Conservation (phyloP, 1,284 basidiomycete species). For the Ganoderma leucocontextum region DNA sequence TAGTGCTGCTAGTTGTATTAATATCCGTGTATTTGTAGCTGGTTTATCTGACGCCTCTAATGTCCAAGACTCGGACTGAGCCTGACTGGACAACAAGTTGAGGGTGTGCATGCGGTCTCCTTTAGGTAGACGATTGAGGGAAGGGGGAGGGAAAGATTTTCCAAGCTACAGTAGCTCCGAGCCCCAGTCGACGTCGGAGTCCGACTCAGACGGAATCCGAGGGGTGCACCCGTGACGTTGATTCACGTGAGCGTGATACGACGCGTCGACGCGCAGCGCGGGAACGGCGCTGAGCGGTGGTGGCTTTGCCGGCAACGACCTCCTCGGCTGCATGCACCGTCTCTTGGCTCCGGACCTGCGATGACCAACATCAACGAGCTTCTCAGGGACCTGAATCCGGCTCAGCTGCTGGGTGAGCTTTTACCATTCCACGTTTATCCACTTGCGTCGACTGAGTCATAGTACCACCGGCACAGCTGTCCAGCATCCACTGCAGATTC, state of each 20-base stretch:
- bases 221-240: neutral
- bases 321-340: neutral
- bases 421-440: neutral
- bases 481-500: conserved; percentile 63
- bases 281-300: conserved; percentile 14
- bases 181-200: too few relatives aligned
- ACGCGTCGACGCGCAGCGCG: conserved; percentile 28
- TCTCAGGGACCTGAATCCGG: conserved; percentile 32
- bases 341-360: neutral
- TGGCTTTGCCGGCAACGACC: conserved; percentile 15
- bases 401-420: conserved; percentile 30
- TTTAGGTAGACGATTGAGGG: too few relatives aligned
- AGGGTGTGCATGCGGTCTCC: too few relatives aligned
- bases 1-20: conserved; percentile 2
- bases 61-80: neutral
- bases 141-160: too few relatives aligned
- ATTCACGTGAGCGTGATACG: conserved; percentile 30
- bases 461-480: conserved; percentile 60
- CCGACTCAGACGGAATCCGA: too few relatives aligned
- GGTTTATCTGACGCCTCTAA: conserved; percentile 9
- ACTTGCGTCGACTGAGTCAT: neutral
- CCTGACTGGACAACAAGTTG: neutral
- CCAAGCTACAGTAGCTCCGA: too few relatives aligned
- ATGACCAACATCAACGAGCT: conserved; percentile 28
- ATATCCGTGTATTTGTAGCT: conserved; percentile 21